Base-by-base conservation (phyloP, 2,329 filamentous ascomycete genomes). In the Fusarium pininemorale region DNA sequence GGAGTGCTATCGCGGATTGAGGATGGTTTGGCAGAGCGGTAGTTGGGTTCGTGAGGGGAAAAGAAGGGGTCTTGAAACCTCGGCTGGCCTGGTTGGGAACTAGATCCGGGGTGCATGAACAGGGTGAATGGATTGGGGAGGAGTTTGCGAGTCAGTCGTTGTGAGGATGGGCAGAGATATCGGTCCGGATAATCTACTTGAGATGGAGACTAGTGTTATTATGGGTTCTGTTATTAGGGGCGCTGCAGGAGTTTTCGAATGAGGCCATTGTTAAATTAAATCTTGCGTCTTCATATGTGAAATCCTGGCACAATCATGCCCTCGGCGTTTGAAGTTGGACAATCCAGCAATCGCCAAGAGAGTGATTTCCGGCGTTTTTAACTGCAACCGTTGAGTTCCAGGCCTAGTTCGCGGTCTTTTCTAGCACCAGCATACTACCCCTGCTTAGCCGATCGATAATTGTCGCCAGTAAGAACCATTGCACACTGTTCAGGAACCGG, bases 1-100 rank as follows among this genome's bases (percentile, higher is more conserved):
- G 64, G 5, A 35, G 42, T 30, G 35, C 61, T 48, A 51, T 48
- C 7, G n/a, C 45, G 30, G 18, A 32, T 41, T n/a, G 16, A 42
- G 30, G 14, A 45, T 42, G 38, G 35, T 30, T 20, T 48, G 22
- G n/a, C 35, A 57, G 18, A 13, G 58, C 63, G 69, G 70, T 55
- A 72, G 69, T 72, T 72, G 50, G 7, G 32, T 18, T 39, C 35
- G 53, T 54, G 48, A 37, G 56, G 38, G 55, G 45, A 44, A 22
- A 48, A 55, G 56, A 39, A 55, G 35, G 47, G n/a, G 28, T 48
- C 12, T 20, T 47, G n/a, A 63, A 67, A 71, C 68, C 69, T 71
- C 68, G 69, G 69, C 45, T 60, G 70, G n/a, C 62, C 57, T 14
- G 22, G 62, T 50, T 71, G 44, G 69, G 63, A 63, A 54, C 12